Conservation (phyloP, 768 basidiomycete genomes). For the Tylopilus intermedius region DNA sequence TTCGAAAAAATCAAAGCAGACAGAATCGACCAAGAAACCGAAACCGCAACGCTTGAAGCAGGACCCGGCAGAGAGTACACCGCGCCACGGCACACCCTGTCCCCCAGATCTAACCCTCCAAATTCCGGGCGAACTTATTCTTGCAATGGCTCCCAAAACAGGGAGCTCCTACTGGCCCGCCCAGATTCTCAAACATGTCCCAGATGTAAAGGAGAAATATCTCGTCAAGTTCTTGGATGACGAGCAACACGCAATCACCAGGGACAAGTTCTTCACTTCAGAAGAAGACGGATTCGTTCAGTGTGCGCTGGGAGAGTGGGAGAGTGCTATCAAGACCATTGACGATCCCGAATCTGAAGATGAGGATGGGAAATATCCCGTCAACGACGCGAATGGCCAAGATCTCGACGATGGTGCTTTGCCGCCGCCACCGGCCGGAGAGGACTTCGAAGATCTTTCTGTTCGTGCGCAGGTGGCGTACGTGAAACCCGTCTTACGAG, state of each 20-base stretch:
- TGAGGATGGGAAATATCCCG: constrained; percentile 20
- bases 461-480: constrained; percentile 61
- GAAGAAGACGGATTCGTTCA: constrained; percentile 57
- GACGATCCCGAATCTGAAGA: constrained; percentile 29
- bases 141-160: constrained; percentile 40
- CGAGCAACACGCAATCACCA: constrained; percentile 34
- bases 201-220: constrained; percentile 44
- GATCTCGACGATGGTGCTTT: constrained; percentile 18
- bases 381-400: constrained; percentile 33
- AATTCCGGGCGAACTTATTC: constrained; percentile 65
- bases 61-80: constrained; percentile 5
- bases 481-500: constrained; percentile 56
- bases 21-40: constrained; percentile 12
- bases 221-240: constrained; percentile 57
- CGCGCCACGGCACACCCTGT: constrained; percentile 35
- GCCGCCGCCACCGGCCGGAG: constrained; percentile 39
- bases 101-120: constrained; percentile 44
- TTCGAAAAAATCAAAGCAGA: constrained; percentile 8
- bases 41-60: constrained; percentile 16
- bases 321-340: constrained; percentile 35
- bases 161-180: constrained; percentile 62
- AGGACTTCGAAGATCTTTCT: constrained; percentile 44
- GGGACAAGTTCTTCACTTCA: constrained; percentile 53
- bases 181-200: constrained; percentile 46
- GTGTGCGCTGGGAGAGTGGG: constrained; percentile 59